Percentiles rank a stretch among this genome's conserved stretches.
These are phyloP conservation scores for Ceratonia siliqua DNA, from an alignment of 306 rosid species.

Conservation along the genomic window DNA sequence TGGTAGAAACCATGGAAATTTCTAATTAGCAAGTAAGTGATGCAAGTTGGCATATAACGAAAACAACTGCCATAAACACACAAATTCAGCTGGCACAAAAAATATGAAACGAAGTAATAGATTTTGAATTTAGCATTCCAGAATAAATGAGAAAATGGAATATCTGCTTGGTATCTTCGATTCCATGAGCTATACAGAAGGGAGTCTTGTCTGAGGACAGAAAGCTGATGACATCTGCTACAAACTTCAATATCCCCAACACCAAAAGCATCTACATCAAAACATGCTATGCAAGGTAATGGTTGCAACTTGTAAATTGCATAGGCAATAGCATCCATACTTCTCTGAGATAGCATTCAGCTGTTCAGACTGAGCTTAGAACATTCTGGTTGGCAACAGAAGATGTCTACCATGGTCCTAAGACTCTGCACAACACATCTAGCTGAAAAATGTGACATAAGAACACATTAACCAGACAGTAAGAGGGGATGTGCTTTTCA, in stretches of 20 bases:
- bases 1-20: conserved; percentile 7
- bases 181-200: neutral
- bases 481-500: conserved; percentile 14
- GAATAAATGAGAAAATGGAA: neutral
- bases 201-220: neutral
- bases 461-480: conserved; percentile 19
- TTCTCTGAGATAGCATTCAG: neutral
- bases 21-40: neutral
- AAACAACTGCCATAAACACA: neutral
- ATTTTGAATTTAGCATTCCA: neutral
- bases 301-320: conserved; percentile 4
- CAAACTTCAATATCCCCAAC: neutral
- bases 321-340: neutral
- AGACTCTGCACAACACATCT: neutral
- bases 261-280: conserved; percentile 8
- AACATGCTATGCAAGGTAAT: neutral
- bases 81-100: conserved; percentile 3
- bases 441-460: conserved; percentile 16
- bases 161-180: neutral
- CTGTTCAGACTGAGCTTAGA: neutral
- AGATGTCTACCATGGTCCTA: neutral
- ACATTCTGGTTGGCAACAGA: conserved; percentile 22
- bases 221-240: neutral
- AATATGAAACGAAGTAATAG: neutral
- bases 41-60: neutral